These are phyloP conservation scores for Neohortaea acidophila DNA, from an alignment of 495 filamentous ascomycete genomes.

Conservation along the genomic window DNA sequence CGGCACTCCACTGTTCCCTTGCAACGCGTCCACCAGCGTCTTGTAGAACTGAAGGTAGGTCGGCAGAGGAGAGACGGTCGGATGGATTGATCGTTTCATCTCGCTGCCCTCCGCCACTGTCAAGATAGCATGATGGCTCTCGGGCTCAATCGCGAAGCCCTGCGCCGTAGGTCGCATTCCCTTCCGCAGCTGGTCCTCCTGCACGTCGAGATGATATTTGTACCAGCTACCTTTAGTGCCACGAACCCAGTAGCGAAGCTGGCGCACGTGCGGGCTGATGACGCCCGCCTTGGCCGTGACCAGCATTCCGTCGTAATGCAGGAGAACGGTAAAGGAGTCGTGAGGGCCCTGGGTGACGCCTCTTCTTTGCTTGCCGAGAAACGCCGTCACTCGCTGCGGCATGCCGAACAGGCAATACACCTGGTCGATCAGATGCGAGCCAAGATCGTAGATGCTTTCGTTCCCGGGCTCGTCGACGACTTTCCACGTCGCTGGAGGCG, in stretches of 20 bases:
- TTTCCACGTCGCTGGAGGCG: conserved; percentile 49
- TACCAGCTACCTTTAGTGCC: conserved; percentile 68
- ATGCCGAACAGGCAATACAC: conserved; percentile 62
- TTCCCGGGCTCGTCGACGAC: conserved; percentile 42
- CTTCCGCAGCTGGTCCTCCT: conserved; percentile 65
- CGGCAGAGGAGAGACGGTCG: conserved; percentile 45
- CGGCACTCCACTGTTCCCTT: conserved; percentile 43
- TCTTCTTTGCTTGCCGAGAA: conserved; percentile 48
- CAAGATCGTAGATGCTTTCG: conserved; percentile 67
- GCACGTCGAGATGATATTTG: conserved; percentile 64
- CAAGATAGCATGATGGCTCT: conserved; percentile 33
- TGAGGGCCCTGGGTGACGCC: conserved; percentile 42
- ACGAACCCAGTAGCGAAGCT: conserved; percentile 67
- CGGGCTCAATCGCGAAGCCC: conserved; percentile 51
- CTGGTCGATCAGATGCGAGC: conserved; percentile 74
- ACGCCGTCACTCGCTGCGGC: conserved; percentile 51
- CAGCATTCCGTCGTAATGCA: conserved; percentile 49
- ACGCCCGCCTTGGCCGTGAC: conserved; percentile 55
- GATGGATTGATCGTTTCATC: conserved; percentile 28
- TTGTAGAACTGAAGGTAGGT: conserved; percentile 64
- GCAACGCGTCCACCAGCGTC: conserved; percentile 50
- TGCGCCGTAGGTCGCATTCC: conserved; percentile 50
- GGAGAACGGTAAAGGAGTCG: conserved; percentile 52
- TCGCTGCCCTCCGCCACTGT: conserved; percentile 27
- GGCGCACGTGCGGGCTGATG: conserved; percentile 52